These are phyloP conservation scores for Kitagawia praeruptora DNA, from an alignment of 129 eudicot genomes.

Conservation along the genomic window DNA sequence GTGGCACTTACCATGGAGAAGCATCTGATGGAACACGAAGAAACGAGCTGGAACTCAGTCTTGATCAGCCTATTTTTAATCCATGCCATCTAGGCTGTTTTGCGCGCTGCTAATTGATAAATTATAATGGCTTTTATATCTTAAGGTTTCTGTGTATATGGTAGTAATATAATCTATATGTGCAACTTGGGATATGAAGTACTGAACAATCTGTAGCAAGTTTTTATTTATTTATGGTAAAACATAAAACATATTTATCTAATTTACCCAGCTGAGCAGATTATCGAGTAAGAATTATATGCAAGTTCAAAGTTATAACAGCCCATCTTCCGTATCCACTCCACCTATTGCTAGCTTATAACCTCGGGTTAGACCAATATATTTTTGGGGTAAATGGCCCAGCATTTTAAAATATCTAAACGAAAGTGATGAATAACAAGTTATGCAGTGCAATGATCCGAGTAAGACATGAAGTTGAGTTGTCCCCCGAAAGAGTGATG, in stretches of 20 bases:
- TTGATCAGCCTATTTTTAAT: slow-evolving; percentile 49
- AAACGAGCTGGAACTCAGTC: slow-evolving; percentile 74
- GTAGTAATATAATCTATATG: not conserved
- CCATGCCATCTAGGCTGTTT: slow-evolving; percentile 71
- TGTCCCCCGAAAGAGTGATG: no score
- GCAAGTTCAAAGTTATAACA: not conserved
- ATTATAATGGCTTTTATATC: not conserved
- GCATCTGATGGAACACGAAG: slow-evolving; percentile 39
- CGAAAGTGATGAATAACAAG: no score
- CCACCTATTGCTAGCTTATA: no score
- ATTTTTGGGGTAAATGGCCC: no score
- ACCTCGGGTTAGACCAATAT: no score
- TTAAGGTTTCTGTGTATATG: not conserved
- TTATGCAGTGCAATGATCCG: no score
- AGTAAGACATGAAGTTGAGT: no score
- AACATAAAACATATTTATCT: not conserved
- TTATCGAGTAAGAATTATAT: no score
- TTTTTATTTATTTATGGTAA: not conserved
- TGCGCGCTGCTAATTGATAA: slow-evolving; percentile 23
- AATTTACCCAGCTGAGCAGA: not conserved
- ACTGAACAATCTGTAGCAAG: not conserved
- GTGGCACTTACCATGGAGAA: slow-evolving; percentile 55
- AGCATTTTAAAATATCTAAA: no score
- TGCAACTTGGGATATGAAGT: not conserved
- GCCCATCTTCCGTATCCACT: no score